Evolutionary conservation across 495 filamentous ascomycete genomes (phyloP).

Genomic region (Parachaetomium inaequale): DNA sequence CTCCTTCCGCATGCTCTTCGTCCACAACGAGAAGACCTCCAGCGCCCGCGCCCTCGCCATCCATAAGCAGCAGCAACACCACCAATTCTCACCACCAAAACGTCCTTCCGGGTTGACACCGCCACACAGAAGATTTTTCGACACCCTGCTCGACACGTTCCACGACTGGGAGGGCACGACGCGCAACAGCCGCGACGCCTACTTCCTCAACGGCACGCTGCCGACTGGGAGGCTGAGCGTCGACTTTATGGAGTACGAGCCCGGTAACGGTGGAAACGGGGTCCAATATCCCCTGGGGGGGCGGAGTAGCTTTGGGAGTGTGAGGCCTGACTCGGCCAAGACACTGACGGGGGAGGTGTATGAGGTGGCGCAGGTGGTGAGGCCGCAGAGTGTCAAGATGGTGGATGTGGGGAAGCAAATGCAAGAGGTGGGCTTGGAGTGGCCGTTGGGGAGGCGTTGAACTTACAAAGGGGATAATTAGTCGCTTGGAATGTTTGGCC

Average conservation of each 20-base stretch:
- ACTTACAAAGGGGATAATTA: too few species aligned
- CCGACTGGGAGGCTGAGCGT: neutral
- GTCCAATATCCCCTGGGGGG: neutral
- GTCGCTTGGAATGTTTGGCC: too few species aligned
- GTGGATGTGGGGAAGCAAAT: neutral
- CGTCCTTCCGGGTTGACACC: neutral
- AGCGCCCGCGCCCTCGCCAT: neutral
- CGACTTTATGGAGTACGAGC: neutral
- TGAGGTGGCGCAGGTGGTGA: neutral
- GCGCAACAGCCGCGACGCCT: neutral
- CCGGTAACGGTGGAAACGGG: neutral
- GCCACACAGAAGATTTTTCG: neutral
- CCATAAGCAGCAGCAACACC: neutral
- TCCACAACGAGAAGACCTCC: constrained; percentile 6
- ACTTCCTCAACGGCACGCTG: neutral
- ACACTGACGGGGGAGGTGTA: neutral
- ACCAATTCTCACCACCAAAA: neutral
- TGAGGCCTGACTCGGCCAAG: neutral
- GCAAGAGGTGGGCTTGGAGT: neutral
- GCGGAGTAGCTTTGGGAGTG: too few species aligned
- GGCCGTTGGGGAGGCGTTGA: neutral
- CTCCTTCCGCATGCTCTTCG: constrained; percentile 25
- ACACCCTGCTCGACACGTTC: constrained; percentile 9
- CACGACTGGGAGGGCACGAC: constrained; percentile 9
- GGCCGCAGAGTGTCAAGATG: neutral